Percentiles rank a stretch among this genome's conserved stretches.
Evolutionary conservation across 108 stramenopile species (phyloP).

Genomic region (Skeletonema potamos): DNA sequence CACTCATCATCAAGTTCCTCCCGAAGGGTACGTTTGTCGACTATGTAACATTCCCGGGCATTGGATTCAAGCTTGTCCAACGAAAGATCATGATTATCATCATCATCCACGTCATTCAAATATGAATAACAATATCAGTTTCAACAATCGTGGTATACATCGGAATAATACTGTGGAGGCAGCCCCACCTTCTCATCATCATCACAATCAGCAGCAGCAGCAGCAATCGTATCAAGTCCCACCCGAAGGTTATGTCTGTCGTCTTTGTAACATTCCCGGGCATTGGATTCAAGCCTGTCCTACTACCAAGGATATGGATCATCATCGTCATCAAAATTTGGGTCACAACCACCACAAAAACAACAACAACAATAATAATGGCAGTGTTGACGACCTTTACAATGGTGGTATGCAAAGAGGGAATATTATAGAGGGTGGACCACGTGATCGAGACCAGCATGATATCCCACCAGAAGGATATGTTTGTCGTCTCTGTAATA

Average conservation of each 20-base stretch:
- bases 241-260: slow-evolving; percentile 39
- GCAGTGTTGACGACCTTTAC: too few species aligned
- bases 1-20: slow-evolving; percentile 11
- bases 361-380: too few species aligned
- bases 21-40: slow-evolving; percentile 44
- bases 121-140: background rate
- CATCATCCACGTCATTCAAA: background rate
- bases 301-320: background rate
- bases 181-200: background rate
- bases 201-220: background rate
- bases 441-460: too few species aligned
- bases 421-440: background rate
- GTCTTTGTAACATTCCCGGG: slow-evolving; percentile 82
- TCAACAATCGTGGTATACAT: background rate
- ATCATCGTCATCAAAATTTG: background rate
- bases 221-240: background rate
- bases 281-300: slow-evolving; percentile 29
- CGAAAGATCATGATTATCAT: background rate
- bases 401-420: background rate
- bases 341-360: too few species aligned
- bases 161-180: slow-evolving; percentile 1
- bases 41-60: slow-evolving; percentile 84
- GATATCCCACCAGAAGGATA: too few species aligned
- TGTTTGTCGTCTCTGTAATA: background rate
- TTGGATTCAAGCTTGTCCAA: slow-evolving; percentile 25